Evolutionary conservation across 768 basidiomycete genomes (phyloP), one percentile per base, ranked within the genome.

Genomic region (Termitomyces heimii): DNA sequence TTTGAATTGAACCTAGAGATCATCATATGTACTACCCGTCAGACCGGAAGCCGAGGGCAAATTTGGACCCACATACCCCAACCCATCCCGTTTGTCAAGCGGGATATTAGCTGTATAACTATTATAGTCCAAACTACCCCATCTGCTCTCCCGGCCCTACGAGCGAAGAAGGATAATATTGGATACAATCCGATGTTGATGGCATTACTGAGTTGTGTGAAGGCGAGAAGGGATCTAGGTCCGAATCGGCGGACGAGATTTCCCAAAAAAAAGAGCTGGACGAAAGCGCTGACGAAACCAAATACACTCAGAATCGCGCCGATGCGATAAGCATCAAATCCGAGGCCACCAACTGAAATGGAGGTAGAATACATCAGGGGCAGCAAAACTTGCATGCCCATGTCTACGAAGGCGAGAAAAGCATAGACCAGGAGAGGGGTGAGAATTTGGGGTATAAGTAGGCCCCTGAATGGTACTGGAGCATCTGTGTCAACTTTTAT

Each of bases 321-420:
- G 28, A 88, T 86, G 7, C 64, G 62, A 22, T 74, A 74, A 4
- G 83, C 78, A 31, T 74, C 66, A 37, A 84, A 69, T 13, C 82
- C 82, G 22, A 86, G 75, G 0, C 85, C 85, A 16, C 85, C 85
- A 3, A 77, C 66, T 8, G 67, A 65, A 46, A 80, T 67, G 1
- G 86, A 80, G 0, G 83, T 83, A 28, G 82, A 79, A 55, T 67
- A 72, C 55, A 74, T 60, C 44, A 74, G 67, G 4, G 70, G 69
- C 14, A 67, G 48, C 18, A 74, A 62, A 24, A 63, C 66, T 39
- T 66, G 62, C 49, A 66, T 63, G 13, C 64, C 53, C 63, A 67
- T 68, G 42, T 73, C 68, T 12, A 65, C 50, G 52, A 72, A 73
- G 28, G 67, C 59, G 26, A 69, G 64, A 59, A 70, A 65, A 16